phyloP scores from a whole-genome alignment of 345 rosid genomes.

The Zanthoxylum bungeanum region DNA sequence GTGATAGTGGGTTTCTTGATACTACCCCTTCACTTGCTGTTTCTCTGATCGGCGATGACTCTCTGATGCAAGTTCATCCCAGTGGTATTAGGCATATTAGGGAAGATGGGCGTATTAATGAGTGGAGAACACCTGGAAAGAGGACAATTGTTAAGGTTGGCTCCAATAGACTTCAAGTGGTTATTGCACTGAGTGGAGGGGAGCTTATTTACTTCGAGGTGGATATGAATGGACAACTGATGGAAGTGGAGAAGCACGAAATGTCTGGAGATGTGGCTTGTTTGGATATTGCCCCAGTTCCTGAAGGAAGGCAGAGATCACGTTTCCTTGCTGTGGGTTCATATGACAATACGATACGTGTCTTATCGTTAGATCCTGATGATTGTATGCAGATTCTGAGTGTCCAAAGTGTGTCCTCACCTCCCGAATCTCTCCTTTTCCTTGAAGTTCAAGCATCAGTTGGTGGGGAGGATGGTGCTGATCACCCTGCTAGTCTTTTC shows the following conservation, averaged over 20 bases:
- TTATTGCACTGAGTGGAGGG: slow-evolving; percentile 96
- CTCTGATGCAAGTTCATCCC: slow-evolving; percentile 99
- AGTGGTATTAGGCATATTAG: slow-evolving; percentile 94
- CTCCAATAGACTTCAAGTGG: slow-evolving; percentile 90
- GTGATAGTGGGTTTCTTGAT: slow-evolving; percentile 96
- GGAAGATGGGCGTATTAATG: slow-evolving; percentile 97
- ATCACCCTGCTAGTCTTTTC: slow-evolving; percentile 97
- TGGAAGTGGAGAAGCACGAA: slow-evolving; percentile 99
- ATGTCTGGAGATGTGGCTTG: slow-evolving; percentile 99
- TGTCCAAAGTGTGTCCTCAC: slow-evolving; percentile 93
- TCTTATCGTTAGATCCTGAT: slow-evolving; percentile 94
- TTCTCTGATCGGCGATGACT: slow-evolving; percentile 92
- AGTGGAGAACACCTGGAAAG: slow-evolving; percentile 99
- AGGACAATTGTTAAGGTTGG: slow-evolving; percentile 98
- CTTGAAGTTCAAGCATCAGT: slow-evolving; percentile 96
- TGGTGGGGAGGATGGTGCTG: slow-evolving; percentile 99
- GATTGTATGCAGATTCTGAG: slow-evolving; percentile 97
- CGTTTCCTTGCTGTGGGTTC: slow-evolving; percentile 98
- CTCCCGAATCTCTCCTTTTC: slow-evolving; percentile 95
- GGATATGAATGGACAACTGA: slow-evolving; percentile 89
- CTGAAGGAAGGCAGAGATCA: slow-evolving; percentile 99
- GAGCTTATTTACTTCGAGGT: slow-evolving; percentile 98
- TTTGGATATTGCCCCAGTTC: slow-evolving; percentile 97
- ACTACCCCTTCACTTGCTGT: slow-evolving; percentile 94
- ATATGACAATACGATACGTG: slow-evolving; percentile 86